phyloP scores from a whole-genome alignment of 768 basidiomycete species.

The Boletus eberwhitei region DNA sequence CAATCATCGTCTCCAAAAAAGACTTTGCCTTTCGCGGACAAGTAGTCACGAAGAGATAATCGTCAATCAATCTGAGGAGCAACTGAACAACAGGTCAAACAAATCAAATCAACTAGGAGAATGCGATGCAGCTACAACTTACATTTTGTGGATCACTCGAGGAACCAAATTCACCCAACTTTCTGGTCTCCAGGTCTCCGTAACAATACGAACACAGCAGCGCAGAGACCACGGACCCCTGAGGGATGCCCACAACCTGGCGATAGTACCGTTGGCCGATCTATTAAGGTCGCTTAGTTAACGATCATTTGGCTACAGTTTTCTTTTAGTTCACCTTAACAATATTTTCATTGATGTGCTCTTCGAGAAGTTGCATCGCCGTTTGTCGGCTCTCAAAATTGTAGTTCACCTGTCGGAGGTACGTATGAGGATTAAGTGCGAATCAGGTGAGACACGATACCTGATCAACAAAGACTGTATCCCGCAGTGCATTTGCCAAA shows the following conservation, averaged over 20 bases:
- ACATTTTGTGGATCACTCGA: slow-evolving; percentile 62
- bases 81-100: slow-evolving; percentile 41
- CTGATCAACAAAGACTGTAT: slow-evolving; percentile 86
- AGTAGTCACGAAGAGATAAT: slow-evolving; percentile 88
- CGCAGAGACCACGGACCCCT: slow-evolving; percentile 93
- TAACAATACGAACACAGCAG: slow-evolving; percentile 95
- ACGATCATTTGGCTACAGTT: neutral
- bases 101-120: neutral
- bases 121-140: slow-evolving; percentile 23
- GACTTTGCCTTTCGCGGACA: slow-evolving; percentile 51
- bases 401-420: slow-evolving; percentile 47
- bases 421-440: neutral
- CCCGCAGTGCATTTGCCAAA: slow-evolving; percentile 61
- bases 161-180: slow-evolving; percentile 41
- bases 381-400: slow-evolving; percentile 48
- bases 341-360: slow-evolving; percentile 90
- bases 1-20: slow-evolving; percentile 75
- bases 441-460: slow-evolving; percentile 32
- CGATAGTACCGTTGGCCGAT: slow-evolving; percentile 79
- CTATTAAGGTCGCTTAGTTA: slow-evolving; percentile 36
- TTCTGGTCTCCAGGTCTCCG: slow-evolving; percentile 75
- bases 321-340: slow-evolving; percentile 59
- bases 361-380: slow-evolving; percentile 71
- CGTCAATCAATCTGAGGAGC: slow-evolving; percentile 86
- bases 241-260: slow-evolving; percentile 93